Evolutionary conservation across 768 basidiomycete species (phyloP).

Genomic region (Kwoniella dejecticola): DNA sequence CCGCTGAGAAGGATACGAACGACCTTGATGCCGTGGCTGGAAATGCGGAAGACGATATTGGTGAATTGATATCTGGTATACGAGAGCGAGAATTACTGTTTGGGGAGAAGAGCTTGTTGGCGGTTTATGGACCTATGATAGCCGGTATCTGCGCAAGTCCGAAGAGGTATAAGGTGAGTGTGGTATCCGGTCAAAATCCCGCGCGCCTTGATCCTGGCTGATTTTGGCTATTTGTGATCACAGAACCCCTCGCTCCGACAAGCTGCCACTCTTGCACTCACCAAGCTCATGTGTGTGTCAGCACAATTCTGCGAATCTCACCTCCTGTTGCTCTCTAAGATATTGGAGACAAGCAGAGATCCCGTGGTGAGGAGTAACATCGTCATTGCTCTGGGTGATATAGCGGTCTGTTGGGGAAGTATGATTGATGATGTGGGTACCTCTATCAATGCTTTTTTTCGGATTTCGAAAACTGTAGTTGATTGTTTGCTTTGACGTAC

Average conservation of each 20-base stretch:
- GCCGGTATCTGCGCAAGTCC: slow-evolving; percentile 88
- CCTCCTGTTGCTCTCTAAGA: slow-evolving; percentile 85
- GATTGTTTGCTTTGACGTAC: background rate
- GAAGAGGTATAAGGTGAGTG: slow-evolving; percentile 78
- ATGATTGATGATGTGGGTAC: slow-evolving; percentile 93
- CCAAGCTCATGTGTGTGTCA: slow-evolving; percentile 95
- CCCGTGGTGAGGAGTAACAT: slow-evolving; percentile 91
- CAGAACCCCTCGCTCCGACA: slow-evolving; percentile 85
- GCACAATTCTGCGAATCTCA: slow-evolving; percentile 90
- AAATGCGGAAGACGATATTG: slow-evolving; percentile 97
- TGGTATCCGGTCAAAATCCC: background rate
- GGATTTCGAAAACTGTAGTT: background rate
- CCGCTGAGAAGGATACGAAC: slow-evolving; percentile 61
- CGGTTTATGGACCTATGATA: slow-evolving; percentile 84
- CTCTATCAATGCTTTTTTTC: background rate
- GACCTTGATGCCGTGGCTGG: slow-evolving; percentile 97
- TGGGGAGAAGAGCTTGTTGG: slow-evolving; percentile 75
- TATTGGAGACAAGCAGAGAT: slow-evolving; percentile 88
- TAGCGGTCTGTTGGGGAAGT: slow-evolving; percentile 95
- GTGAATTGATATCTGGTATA: slow-evolving; percentile 80
- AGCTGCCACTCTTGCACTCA: slow-evolving; percentile 82
- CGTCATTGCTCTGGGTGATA: slow-evolving; percentile 95
- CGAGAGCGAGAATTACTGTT: slow-evolving; percentile 86
- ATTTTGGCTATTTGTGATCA: too few species aligned
- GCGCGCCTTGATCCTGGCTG: too few species aligned